A percentile compares a stretch with the other conserved stretches of the same genome.
These are phyloP conservation scores for Alternaria brassicicola DNA, from an alignment of 2,329 filamentous ascomycete species.

Conservation along the genomic window DNA sequence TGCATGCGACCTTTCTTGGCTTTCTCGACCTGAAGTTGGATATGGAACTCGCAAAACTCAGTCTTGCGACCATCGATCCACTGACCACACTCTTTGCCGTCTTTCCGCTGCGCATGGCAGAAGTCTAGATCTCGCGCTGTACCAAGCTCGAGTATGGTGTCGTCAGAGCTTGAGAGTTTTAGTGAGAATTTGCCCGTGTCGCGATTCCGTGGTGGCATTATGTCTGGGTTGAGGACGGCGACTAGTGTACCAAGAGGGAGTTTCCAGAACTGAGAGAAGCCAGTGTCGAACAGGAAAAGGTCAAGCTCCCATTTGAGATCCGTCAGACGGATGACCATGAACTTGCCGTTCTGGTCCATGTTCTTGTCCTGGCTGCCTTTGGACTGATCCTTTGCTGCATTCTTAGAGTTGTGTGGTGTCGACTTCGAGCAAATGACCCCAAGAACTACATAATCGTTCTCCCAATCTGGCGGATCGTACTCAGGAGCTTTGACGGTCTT, in stretches of 20 bases:
- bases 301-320: conserved; percentile 92
- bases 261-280: conserved; percentile 93
- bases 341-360: conserved; percentile 73
- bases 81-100: conserved; percentile 76
- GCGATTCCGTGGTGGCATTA: conserved; percentile 83
- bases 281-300: conserved; percentile 87
- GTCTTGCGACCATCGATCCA: conserved; percentile 92
- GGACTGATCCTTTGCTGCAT: conserved; percentile 51
- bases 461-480: conserved; percentile 79
- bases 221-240: conserved; percentile 86
- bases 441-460: conserved; percentile 88
- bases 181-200: conserved; percentile 86
- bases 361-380: conserved; percentile 53
- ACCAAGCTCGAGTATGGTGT: conserved; percentile 90
- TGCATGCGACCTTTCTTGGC: conserved; percentile 73
- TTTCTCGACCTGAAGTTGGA: conserved; percentile 79
- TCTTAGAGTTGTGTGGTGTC: conserved; percentile 69
- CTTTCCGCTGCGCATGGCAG: conserved; percentile 83
- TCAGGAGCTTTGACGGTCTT: conserved; percentile 80
- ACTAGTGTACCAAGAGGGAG: conserved; percentile 89
- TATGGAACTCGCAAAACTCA: conserved; percentile 90
- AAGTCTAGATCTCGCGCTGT: conserved; percentile 83
- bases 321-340: conserved; percentile 88
- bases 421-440: conserved; percentile 90
- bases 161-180: conserved; percentile 81